These are phyloP conservation scores for Cryptococcus floricola DNA, from an alignment of 1,284 basidiomycete species.

Conservation along the genomic window DNA sequence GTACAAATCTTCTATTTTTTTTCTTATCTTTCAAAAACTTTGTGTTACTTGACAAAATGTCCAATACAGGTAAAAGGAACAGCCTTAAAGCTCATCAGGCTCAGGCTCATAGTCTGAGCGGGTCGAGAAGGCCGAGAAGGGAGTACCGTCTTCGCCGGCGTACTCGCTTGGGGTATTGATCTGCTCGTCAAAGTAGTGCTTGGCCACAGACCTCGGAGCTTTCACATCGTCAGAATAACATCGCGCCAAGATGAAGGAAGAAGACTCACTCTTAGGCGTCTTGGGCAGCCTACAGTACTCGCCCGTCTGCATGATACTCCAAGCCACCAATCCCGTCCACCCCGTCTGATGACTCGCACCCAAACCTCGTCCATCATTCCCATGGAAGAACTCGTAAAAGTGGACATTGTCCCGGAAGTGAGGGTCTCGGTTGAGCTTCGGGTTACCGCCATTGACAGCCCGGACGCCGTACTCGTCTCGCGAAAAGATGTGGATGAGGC, in stretches of 20 bases:
- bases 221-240: not conserved
- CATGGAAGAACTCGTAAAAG: constrained; percentile 98
- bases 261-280: constrained; percentile 72
- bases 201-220: constrained; percentile 82
- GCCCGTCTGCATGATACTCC: constrained; percentile 80
- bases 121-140: constrained; percentile 39
- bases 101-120: constrained; percentile 37
- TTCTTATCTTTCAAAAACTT: too few relatives aligned
- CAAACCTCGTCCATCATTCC: constrained; percentile 81
- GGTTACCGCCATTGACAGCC: constrained; percentile 85
- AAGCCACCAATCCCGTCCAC: constrained; percentile 91
- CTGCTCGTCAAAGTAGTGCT: constrained; percentile 85
- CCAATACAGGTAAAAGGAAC: too few relatives aligned
- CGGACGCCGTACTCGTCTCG: constrained; percentile 79
- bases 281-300: constrained; percentile 76
- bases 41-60: too few relatives aligned
- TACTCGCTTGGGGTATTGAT: constrained; percentile 47
- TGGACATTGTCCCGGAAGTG: constrained; percentile 93
- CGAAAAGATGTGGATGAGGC: constrained; percentile 91
- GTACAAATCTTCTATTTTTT: too few relatives aligned
- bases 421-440: constrained; percentile 85
- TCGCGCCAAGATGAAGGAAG: not conserved
- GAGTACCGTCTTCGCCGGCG: constrained; percentile 32
- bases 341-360: constrained; percentile 98
- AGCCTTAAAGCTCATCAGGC: constrained; percentile 35